Base-by-base conservation (phyloP, 345 rosid species). In the Populus tremula region DNA sequence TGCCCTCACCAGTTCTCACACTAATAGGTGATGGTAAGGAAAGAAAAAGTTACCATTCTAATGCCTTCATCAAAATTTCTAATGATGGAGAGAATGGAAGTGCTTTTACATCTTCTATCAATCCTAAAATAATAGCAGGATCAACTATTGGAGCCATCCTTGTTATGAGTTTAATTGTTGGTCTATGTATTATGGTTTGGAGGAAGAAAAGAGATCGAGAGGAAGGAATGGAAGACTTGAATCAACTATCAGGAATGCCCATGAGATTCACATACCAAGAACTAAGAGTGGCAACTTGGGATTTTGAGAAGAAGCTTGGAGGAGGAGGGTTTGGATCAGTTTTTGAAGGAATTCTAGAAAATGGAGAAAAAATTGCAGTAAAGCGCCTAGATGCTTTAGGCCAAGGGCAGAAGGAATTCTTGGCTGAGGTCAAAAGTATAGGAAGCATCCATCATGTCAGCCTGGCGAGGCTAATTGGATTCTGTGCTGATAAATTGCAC, bases 401-500 rank as follows among this genome's bases (percentile, higher is more conserved):
- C 13, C 72, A 70, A 47, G 61, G 65, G 35, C n/a, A 21, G 8
- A 76, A 43, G 11, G 74, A 53, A 66, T 76, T 76, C 53, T 29
- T 76, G 21, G 72, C 83, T 4, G 77, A 76, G 64, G 79, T 76
- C 17, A 35, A 63, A 72, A 76, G 76, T 20, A 53, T 78, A 35
- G 76, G 73, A 33, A 72, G 77, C n/a, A 45, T 68, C 54, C 68
- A 79, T 18, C 82, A 79, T 35, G 14, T 74, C 77, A 76, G 18
- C 68, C 73, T 81, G 76, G 76, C 70, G 53, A 75, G 67, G 9
- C 47, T 49, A 31, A 66, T 80, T 36, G 78, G 78, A 49, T 80
- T 80, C 45, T 80, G 82, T 27, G 76, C 83, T 23, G 76, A 71
- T 27, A 80, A 76, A 6, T 38, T n/a, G 16, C 6, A 8, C 8